phyloP scores from a whole-genome alignment of 1,139 yeast genomes.

The Blastobotrys elegans region DNA sequence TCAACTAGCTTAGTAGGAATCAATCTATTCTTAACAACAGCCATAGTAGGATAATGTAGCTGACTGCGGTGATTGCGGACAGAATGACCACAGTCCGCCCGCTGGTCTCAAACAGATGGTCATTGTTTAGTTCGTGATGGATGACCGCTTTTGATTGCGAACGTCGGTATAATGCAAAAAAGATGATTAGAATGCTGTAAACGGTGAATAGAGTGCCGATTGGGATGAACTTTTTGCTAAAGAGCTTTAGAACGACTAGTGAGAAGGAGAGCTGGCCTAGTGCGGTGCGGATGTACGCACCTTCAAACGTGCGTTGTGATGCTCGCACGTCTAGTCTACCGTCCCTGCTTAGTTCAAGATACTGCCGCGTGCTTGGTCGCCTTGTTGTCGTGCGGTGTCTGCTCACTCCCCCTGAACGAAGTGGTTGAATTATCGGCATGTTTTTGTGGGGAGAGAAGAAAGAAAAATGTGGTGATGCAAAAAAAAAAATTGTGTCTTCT shows the following conservation, averaged over 20 bases:
- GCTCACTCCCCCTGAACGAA: background rate
- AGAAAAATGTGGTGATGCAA: background rate
- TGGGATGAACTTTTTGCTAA: conserved; percentile 36
- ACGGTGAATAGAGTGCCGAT: conserved; percentile 38
- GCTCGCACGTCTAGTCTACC: conserved; percentile 24
- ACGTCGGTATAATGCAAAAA: conserved; percentile 33
- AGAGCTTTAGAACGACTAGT: conserved; percentile 36
- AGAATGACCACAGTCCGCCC: conserved; percentile 32
- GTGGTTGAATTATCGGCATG: background rate
- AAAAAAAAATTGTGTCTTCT: background rate
- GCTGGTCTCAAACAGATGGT: conserved; percentile 25
- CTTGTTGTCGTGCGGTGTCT: background rate
- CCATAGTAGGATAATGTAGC: conserved; percentile 25
- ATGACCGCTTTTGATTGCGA: conserved; percentile 21
- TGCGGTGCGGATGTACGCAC: conserved; percentile 41
- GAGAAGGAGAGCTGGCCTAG: conserved; percentile 37
- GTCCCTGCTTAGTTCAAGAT: conserved; percentile 12
- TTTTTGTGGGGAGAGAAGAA: background rate
- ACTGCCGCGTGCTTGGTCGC: conserved; percentile 13
- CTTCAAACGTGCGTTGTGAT: conserved; percentile 40
- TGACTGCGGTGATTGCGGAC: conserved; percentile 25
- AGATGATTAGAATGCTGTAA: conserved; percentile 34
- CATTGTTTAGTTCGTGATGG: conserved; percentile 9
- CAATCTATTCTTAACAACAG: conserved; percentile 7
- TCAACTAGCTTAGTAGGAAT: background rate